Percentiles rank a stretch among this genome's conserved stretches.
Evolutionary conservation across 2,329 filamentous ascomycete species (phyloP).

Genomic region (Stachybotrys echinatus): DNA sequence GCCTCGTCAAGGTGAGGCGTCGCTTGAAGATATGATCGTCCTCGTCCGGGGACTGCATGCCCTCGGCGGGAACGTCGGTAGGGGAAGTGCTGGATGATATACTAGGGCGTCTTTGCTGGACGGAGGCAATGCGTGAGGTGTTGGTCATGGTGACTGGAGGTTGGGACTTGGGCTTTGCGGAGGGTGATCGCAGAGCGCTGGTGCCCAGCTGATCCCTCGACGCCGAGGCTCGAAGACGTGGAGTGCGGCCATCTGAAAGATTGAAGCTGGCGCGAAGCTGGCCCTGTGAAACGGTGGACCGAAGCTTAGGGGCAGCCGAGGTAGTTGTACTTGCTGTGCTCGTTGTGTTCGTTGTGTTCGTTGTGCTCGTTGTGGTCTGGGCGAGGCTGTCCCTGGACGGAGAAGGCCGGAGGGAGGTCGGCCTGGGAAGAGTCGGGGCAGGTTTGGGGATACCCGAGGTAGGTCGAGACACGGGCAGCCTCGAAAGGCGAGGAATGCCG

Average conservation of each 20-base stretch:
- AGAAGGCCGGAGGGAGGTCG: constrained; percentile 20
- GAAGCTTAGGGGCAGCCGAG: constrained; percentile 7
- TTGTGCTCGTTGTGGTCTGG: constrained; percentile 2
- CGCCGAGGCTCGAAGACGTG: constrained; percentile 33
- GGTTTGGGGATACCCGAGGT: constrained; percentile 26
- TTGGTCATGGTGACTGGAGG: constrained; percentile 11
- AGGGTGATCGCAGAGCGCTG: constrained; percentile 13
- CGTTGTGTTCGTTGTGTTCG: neutral
- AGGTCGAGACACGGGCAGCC: constrained; percentile 28
- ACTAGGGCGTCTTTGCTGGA: constrained; percentile 11
- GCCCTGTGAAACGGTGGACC: constrained; percentile 13
- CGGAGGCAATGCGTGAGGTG: constrained; percentile 11
- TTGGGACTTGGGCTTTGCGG: constrained; percentile 11
- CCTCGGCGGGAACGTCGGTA: constrained; percentile 15
- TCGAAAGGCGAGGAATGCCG: constrained; percentile 31
- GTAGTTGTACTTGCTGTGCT: neutral
- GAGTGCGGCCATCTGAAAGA: constrained; percentile 27
- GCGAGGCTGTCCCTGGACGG: constrained; percentile 22
- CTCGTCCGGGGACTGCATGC: constrained; percentile 9
- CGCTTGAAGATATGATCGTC: constrained; percentile 17
- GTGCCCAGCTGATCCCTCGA: constrained; percentile 33
- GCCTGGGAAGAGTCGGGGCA: constrained; percentile 14
- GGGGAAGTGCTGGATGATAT: constrained; percentile 16
- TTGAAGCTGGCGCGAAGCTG: constrained; percentile 6
- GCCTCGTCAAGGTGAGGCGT: constrained; percentile 23